Evolutionary conservation across 352 stramenopile species (phyloP), one percentile per base, ranked within the genome.

Genomic region (Phytopythium chamaehyphon): DNA sequence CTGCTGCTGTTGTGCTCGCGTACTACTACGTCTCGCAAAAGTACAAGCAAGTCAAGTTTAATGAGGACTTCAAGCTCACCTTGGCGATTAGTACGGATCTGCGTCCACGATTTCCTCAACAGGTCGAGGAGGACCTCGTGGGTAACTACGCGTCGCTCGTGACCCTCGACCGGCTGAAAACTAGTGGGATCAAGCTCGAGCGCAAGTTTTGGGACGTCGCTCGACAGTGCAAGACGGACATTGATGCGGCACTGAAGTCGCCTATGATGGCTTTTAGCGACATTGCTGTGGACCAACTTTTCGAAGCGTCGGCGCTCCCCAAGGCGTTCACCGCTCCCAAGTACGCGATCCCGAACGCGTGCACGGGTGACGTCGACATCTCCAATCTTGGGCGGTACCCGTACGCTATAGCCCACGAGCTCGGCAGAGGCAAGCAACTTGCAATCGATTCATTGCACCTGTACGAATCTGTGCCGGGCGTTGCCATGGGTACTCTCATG

Each of bases 381-480:
- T 73, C 61, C 16, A 73, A 66, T 37, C 50, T 70, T 19, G 64
- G 61, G 9, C 62, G 52, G 1, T 73, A 73, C 46, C 57, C 54
- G 40, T 48, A 64, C 37, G 24, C 47, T n/a, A 58, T 42, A 16
- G 43, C 15, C 3, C 61, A 67, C 36, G 23, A 21, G 14, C 35
- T 70, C 18, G 52, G 47, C 14, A 22, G 57, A 42, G 48, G 47
- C 22, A 62, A 49, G 3, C 55, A 57, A 1, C 39, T 85, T 11
- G 52, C 66, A 5, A 51, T 85, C 22, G 68, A 75, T 19, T 55
- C 54, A 9, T 49, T 82, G 18, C 70, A 80, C 49, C 57, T 80
- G 15, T 85, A 82, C 52, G 75, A 69, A 45, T 70, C 71, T 12
- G 57, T 76, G 35, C 71, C 71, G 26, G 76, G 72, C 40, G 66